Base-by-base conservation (phyloP, 257 asterid genomes). In the Capsicum chinense region DNA sequence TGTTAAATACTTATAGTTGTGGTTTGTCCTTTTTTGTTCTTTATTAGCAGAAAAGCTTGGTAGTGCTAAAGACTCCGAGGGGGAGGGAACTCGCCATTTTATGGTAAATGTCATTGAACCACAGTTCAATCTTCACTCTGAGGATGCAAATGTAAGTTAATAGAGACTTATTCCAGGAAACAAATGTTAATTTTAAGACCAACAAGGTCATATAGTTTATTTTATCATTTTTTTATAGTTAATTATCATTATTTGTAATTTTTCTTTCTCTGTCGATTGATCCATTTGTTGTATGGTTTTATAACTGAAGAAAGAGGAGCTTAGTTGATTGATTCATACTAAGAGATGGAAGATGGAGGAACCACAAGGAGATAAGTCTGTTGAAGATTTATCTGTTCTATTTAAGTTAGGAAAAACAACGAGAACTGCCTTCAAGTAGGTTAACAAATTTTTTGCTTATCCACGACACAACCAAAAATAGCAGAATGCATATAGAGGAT, bases 101-200 rank as follows among this genome's bases (percentile, higher is more conserved):
- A 97, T 95, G 99, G 99, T 97, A 89, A 97, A 95, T 80, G 99
- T 97, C 73, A 93, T 95, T 87, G 99, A 97, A 90, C 99, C 99
- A 85, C 99, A 97, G 85, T 97, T 97, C 91, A 97, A 97, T 91
- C 99, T 97, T 91, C 99, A 97, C 89, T 95, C 99, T 1, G 99
- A 97, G 93, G 99, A 97, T 86, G 91, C 99, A 79, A 97, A 94
- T 87, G 98, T 97, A 91, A 90, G 98, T 92, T 84, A 83, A 76
- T 54, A 76, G 13, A 76, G 48, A 13, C 64, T 26, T 26, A 52
- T 33, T 50, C 62, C 52, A 26, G 64, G 82, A 39, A 9, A 33
- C 33, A 54, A 78, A 26, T 78, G 50, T 14, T 33, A 16, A 54
- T 26, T 33, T 71, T 71, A 71, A 10, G 57, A 71, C 50, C 54